These are phyloP conservation scores for Solanum corneliomulleri DNA, from an alignment of 257 asterid species.

Conservation along the genomic window DNA sequence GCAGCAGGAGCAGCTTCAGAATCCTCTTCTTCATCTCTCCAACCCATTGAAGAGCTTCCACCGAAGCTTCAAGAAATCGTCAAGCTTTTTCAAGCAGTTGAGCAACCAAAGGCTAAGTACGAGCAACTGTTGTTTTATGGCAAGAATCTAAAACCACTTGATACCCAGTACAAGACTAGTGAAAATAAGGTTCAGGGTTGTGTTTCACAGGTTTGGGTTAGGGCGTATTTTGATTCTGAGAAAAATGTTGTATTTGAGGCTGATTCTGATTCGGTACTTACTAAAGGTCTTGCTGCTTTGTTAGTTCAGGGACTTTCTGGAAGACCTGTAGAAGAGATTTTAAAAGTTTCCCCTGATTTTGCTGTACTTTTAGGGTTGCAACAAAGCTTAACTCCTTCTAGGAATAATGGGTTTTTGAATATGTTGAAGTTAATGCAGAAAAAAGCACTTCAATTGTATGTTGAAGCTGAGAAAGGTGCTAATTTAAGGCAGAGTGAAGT, in stretches of 20 bases:
- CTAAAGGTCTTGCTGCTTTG: slow-evolving; percentile 82
- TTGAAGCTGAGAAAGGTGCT: slow-evolving; percentile 31
- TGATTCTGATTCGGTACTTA: slow-evolving; percentile 73
- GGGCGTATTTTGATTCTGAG: slow-evolving; percentile 47
- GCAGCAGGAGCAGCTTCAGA: slow-evolving; percentile 4
- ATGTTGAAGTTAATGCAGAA: slow-evolving; percentile 83
- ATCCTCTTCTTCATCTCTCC: slow-evolving; percentile 16
- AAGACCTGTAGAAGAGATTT: slow-evolving; percentile 54
- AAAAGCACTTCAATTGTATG: slow-evolving; percentile 57
- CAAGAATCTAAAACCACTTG: slow-evolving; percentile 47
- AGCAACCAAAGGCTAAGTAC: slow-evolving; percentile 61
- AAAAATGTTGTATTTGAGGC: slow-evolving; percentile 70
- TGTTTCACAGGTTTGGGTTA: slow-evolving; percentile 86
- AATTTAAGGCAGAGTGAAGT: background rate
- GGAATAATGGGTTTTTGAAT: slow-evolving; percentile 86
- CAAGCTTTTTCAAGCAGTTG: slow-evolving; percentile 54
- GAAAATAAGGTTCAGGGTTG: slow-evolving; percentile 72
- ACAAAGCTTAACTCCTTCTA: slow-evolving; percentile 62
- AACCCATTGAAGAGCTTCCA: slow-evolving; percentile 62
- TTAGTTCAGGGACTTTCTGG: slow-evolving; percentile 83
- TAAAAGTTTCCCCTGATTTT: slow-evolving; percentile 70
- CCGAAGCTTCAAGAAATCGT: slow-evolving; percentile 70
- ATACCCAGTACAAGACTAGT: slow-evolving; percentile 30
- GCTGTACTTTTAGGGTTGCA: slow-evolving; percentile 64
- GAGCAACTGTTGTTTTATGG: slow-evolving; percentile 70